Evolutionary conservation across 805 yeast species (phyloP).

Genomic region (Isabelozyma rhagii): DNA sequence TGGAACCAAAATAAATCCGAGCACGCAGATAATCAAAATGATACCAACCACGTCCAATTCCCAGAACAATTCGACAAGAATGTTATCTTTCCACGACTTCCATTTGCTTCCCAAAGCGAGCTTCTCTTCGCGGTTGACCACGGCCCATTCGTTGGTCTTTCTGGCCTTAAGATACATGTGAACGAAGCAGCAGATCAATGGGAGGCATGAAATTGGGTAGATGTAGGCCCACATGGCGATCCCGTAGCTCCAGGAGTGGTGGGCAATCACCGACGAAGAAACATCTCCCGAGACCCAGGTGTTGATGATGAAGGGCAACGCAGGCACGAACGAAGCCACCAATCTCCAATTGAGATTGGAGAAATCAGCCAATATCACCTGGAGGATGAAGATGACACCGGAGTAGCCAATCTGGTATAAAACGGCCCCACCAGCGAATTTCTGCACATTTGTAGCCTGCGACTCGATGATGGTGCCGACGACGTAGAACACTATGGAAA

Average conservation of each 20-base stretch:
- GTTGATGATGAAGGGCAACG: constrained; percentile 70
- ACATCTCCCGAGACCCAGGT: constrained; percentile 75
- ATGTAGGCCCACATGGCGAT: constrained; percentile 80
- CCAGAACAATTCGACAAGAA: constrained; percentile 51
- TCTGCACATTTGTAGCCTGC: constrained; percentile 53
- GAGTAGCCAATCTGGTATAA: constrained; percentile 51
- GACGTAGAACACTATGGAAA: constrained; percentile 52
- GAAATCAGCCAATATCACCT: constrained; percentile 62
- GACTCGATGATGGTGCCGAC: constrained; percentile 65
- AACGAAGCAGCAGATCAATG: constrained; percentile 49
- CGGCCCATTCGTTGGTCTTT: constrained; percentile 49
- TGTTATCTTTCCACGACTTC: constrained; percentile 23
- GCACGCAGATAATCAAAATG: constrained; percentile 48
- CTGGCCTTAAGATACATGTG: constrained; percentile 58
- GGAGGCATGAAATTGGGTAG: constrained; percentile 64
- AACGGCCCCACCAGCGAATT: constrained; percentile 65
- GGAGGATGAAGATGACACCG: constrained; percentile 56
- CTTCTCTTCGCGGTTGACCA: constrained; percentile 37
- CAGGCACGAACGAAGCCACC: constrained; percentile 60
- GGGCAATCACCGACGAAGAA: constrained; percentile 31
- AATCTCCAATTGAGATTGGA: constrained; percentile 72
- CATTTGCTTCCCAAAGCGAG: constrained; percentile 16
- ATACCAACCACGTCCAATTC: constrained; percentile 64
- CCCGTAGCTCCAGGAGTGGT: constrained; percentile 64
- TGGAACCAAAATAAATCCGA: constrained; percentile 69